Percentiles rank a stretch among this genome's conserved stretches.
Conservation (phyloP, 306 rosid genomes). For the Cucumis melo region DNA sequence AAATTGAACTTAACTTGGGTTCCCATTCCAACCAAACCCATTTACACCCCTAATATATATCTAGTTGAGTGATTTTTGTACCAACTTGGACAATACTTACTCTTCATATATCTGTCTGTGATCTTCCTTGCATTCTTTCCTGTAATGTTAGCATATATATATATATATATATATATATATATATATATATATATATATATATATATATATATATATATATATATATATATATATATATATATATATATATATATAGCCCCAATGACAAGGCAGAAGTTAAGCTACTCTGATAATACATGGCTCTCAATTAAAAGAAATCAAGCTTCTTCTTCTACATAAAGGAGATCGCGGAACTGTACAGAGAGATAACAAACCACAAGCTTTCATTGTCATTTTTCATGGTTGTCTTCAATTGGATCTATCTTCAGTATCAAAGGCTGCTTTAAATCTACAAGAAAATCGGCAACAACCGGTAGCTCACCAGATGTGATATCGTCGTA, state of each 20-base stretch:
- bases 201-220: neutral
- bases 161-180: neutral
- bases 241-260: neutral
- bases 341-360: neutral
- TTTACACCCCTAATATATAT: no score
- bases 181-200: neutral
- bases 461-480: slow-evolving; percentile 25
- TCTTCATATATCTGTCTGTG: neutral
- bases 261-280: neutral
- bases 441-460: slow-evolving; percentile 34
- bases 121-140: neutral
- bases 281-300: neutral
- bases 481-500: slow-evolving; percentile 22
- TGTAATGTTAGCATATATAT: no score
- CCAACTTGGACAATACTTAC: neutral
- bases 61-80: neutral
- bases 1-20: no score
- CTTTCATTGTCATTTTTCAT: slow-evolving; percentile 3
- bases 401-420: slow-evolving; percentile 21
- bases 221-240: neutral
- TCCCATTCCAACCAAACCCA: no score
- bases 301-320: neutral
- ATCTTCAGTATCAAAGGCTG: slow-evolving; percentile 64
- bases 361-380: neutral
- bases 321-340: neutral